phyloP scores from a whole-genome alignment of 768 basidiomycete genomes.

The Tricholoma matsutake region DNA sequence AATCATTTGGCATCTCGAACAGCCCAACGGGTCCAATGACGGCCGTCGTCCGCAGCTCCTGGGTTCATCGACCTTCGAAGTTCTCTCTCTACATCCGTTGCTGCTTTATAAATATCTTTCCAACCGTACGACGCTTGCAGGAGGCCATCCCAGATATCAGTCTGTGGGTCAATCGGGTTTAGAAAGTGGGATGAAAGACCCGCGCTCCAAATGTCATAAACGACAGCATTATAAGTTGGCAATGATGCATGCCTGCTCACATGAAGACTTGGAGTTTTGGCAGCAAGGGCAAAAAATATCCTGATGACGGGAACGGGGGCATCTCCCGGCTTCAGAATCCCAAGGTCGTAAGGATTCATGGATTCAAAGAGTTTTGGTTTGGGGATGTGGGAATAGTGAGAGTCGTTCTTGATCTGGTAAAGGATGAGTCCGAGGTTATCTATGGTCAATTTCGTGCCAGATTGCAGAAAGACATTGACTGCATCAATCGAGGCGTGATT shows the following conservation, averaged over 20 bases:
- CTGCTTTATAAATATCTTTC: background rate
- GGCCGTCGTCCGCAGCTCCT: background rate
- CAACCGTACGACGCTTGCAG: background rate
- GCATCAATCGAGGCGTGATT: constrained; percentile 12
- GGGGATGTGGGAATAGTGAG: background rate
- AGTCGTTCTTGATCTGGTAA: background rate
- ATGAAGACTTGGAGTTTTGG: background rate
- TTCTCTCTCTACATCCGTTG: background rate
- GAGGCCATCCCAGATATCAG: background rate
- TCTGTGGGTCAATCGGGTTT: background rate
- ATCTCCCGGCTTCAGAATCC: background rate
- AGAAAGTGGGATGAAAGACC: background rate
- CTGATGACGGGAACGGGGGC: constrained; percentile 15
- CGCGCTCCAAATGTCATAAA: constrained; percentile 3
- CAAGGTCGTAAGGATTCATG: background rate
- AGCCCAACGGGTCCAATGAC: background rate
- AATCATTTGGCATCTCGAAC: background rate
- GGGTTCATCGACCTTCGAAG: background rate
- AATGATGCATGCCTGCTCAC: background rate
- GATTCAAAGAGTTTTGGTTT: background rate
- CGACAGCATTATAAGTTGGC: background rate
- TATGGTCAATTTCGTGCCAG: constrained; percentile 12
- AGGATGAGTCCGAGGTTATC: background rate
- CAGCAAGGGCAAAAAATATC: constrained; percentile 24
- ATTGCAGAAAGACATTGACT: constrained; percentile 19